phyloP scores from a whole-genome alignment of 2,329 filamentous ascomycete species.

The Aspergillus phoenicis region DNA sequence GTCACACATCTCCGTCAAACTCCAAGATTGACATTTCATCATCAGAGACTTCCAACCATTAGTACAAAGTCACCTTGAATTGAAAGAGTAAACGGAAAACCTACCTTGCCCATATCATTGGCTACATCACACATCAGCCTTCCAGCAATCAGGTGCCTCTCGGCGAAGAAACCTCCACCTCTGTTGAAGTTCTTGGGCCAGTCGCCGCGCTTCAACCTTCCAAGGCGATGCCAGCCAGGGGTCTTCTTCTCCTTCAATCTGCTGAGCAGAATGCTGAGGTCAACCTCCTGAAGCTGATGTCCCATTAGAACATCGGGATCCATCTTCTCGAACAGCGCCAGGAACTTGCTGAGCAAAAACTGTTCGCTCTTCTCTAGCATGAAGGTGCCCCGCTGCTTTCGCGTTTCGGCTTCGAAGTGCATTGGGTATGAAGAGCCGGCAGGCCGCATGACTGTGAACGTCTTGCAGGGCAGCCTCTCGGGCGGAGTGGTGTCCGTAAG shows the following conservation, averaged over 20 bases:
- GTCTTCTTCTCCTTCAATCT: slow-evolving; percentile 88
- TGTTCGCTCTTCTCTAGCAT: slow-evolving; percentile 81
- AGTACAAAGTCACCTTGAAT: slow-evolving; percentile 20
- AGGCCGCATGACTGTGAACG: slow-evolving; percentile 89
- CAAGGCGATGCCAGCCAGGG: slow-evolving; percentile 91
- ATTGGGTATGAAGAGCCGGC: slow-evolving; percentile 74
- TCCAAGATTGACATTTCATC: slow-evolving; percentile 98
- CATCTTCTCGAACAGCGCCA: slow-evolving; percentile 82
- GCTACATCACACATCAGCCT: slow-evolving; percentile 89
- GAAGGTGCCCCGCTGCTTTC: slow-evolving; percentile 74
- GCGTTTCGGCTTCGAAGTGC: slow-evolving; percentile 78
- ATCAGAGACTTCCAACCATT: slow-evolving; percentile 68
- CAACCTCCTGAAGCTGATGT: slow-evolving; percentile 94
- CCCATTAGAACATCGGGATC: slow-evolving; percentile 94
- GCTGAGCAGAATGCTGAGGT: slow-evolving; percentile 87
- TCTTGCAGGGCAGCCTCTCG: slow-evolving; percentile 84
- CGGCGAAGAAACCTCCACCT: slow-evolving; percentile 85
- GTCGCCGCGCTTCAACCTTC: slow-evolving; percentile 75
- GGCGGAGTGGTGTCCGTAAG: slow-evolving; percentile 85
- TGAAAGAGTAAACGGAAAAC: background rate
- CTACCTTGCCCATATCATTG: slow-evolving; percentile 87
- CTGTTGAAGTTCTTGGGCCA: slow-evolving; percentile 90
- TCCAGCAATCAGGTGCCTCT: slow-evolving; percentile 85
- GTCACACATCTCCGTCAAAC: slow-evolving; percentile 94
- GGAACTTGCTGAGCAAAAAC: slow-evolving; percentile 82